These are phyloP conservation scores for Parietichytrium sp. DNA, from an alignment of 108 stramenopile genomes.

Conservation along the genomic window DNA sequence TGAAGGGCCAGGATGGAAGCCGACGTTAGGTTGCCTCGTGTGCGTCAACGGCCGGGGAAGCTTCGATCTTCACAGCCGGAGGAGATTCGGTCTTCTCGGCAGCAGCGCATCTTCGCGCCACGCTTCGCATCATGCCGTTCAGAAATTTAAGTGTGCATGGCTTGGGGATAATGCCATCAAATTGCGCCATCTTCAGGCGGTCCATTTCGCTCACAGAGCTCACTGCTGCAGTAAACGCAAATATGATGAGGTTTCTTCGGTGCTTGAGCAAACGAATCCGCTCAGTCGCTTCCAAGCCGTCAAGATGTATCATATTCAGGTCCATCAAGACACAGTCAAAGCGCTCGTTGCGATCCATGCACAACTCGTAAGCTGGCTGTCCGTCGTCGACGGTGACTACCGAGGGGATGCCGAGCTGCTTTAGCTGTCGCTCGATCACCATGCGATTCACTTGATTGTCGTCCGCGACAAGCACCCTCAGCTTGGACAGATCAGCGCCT, in stretches of 20 bases:
- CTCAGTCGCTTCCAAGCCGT: slow-evolving; percentile 64
- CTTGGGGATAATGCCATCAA: slow-evolving; percentile 8
- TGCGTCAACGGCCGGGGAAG: too few species aligned
- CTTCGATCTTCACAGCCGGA: too few species aligned
- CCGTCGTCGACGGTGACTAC: not conserved
- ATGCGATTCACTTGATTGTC: slow-evolving; percentile 20
- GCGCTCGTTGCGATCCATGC: too few species aligned
- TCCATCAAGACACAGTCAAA: slow-evolving; percentile 70
- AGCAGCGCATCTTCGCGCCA: too few species aligned
- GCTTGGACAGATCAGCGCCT: too few species aligned
- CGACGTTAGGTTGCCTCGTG: too few species aligned
- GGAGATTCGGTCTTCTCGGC: too few species aligned
- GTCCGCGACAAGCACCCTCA: not conserved
- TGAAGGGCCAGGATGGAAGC: too few species aligned
- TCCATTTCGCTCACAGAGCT: not conserved
- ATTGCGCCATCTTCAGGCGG: not conserved
- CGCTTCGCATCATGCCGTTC: too few species aligned
- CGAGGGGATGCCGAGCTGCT: not conserved
- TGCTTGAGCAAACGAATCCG: slow-evolving; percentile 46
- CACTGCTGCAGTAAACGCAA: slow-evolving; percentile 17
- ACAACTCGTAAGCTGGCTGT: slow-evolving; percentile 1
- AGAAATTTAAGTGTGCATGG: too few species aligned
- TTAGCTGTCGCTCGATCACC: not conserved
- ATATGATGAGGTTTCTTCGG: slow-evolving; percentile 4
- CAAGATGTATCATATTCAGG: slow-evolving; percentile 70